These are phyloP conservation scores for Phytophthora litchii DNA, from an alignment of 352 stramenopile genomes.

Conservation along the genomic window DNA sequence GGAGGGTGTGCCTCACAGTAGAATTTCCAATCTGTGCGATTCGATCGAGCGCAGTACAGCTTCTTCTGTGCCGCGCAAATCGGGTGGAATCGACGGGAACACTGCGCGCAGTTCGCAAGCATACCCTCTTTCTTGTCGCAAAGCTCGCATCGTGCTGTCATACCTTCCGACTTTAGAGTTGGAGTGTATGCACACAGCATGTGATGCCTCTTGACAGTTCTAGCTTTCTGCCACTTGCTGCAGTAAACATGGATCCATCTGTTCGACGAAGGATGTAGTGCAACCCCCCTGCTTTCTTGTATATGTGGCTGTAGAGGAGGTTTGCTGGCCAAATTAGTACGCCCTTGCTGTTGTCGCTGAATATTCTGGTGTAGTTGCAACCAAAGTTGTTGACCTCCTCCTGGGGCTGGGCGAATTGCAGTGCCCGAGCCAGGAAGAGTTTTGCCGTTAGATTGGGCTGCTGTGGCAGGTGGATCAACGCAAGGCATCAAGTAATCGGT, in stretches of 20 bases:
- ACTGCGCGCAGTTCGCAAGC: constrained; percentile 61
- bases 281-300: constrained; percentile 20
- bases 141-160: constrained; percentile 58
- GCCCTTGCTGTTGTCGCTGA: constrained; percentile 27
- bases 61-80: constrained; percentile 77
- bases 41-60: constrained; percentile 61
- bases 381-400: constrained; percentile 38
- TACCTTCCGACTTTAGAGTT: constrained; percentile 23
- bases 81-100: constrained; percentile 72
- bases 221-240: constrained; percentile 75
- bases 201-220: constrained; percentile 66
- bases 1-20: constrained; percentile 77
- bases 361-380: constrained; percentile 37
- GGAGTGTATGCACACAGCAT: constrained; percentile 61
- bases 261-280: constrained; percentile 23
- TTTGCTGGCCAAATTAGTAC: constrained; percentile 1
- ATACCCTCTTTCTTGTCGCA: constrained; percentile 55
- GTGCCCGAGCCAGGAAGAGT: constrained; percentile 2
- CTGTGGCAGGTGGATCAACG: constrained; percentile 19
- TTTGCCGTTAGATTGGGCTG: constrained; percentile 16
- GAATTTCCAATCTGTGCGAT: constrained; percentile 75
- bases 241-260: constrained; percentile 85
- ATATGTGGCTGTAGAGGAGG: neutral
- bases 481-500: constrained; percentile 87
- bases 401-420: constrained; percentile 24